These are phyloP conservation scores for Juglanconis juglandina DNA, from an alignment of 2,329 filamentous ascomycete genomes.

Conservation along the genomic window DNA sequence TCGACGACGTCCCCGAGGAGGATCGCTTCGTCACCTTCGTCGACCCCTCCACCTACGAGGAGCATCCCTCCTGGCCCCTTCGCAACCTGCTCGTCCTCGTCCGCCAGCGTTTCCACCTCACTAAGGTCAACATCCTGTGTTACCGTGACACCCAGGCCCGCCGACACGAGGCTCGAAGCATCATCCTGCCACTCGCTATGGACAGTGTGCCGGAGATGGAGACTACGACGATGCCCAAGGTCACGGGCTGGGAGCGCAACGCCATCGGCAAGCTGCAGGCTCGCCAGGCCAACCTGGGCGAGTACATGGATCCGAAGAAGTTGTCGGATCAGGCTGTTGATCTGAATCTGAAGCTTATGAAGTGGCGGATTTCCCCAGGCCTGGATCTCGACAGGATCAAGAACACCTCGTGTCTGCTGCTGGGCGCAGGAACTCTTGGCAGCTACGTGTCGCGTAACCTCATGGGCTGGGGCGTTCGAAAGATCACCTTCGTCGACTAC, in stretches of 20 bases:
- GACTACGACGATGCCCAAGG: constrained; percentile 68
- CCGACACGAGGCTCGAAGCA: constrained; percentile 76
- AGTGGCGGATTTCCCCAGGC: constrained; percentile 90
- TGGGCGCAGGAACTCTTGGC: constrained; percentile 89
- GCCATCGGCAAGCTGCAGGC: constrained; percentile 72
- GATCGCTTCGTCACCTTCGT: constrained; percentile 84
- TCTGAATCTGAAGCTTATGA: constrained; percentile 95
- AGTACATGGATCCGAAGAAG: constrained; percentile 87
- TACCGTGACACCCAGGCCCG: constrained; percentile 80
- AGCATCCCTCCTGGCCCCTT: constrained; percentile 88
- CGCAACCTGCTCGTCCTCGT: constrained; percentile 85
- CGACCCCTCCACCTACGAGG: constrained; percentile 85
- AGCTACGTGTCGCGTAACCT: constrained; percentile 90
- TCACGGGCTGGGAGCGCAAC: constrained; percentile 93
- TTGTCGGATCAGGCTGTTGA: constrained; percentile 93
- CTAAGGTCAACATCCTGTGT: constrained; percentile 78
- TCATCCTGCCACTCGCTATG: constrained; percentile 67
- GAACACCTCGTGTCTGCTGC: constrained; percentile 79
- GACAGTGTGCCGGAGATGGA: constrained; percentile 43
- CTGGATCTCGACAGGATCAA: constrained; percentile 88
- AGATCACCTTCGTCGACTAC: constrained; percentile 95
- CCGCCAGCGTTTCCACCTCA: constrained; percentile 73
- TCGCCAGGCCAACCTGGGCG: constrained; percentile 76
- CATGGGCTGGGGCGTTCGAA: constrained; percentile 91
- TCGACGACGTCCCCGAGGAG: constrained; percentile 64